Evolutionary conservation across 192 early-diverging fungal genomes (phyloP).

Genomic region (Coemansia sp.): DNA sequence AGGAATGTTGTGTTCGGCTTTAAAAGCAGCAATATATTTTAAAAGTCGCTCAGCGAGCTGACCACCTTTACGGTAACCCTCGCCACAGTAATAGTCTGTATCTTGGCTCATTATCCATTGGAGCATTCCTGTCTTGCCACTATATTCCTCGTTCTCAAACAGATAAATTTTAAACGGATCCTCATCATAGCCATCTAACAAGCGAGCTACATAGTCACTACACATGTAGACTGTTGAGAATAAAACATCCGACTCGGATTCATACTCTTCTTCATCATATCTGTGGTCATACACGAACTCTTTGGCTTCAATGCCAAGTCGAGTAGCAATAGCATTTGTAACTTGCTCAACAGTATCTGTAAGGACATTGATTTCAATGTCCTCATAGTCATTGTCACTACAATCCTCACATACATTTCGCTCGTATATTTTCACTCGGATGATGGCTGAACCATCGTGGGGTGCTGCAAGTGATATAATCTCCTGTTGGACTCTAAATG

Average conservation of each 20-base stretch:
- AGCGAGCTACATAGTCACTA: background rate
- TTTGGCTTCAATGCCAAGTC: background rate
- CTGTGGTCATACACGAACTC: background rate
- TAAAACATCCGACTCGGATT: background rate
- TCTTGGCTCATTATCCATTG: background rate
- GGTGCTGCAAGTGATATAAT: no score
- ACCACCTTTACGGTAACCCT: background rate
- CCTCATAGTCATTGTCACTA: background rate
- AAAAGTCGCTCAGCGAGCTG: no score
- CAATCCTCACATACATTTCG: background rate
- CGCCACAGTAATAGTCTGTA: background rate
- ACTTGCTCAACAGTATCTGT: background rate
- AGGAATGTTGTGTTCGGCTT: no score
- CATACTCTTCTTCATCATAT: rapidly evolving
- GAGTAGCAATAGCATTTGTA: background rate
- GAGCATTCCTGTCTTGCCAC: background rate
- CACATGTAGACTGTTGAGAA: background rate
- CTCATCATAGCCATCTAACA: background rate
- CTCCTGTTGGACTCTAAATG: no score
- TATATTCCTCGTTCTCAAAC: background rate
- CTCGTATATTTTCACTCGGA: no score
- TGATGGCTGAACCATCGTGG: no score
- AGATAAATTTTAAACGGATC: background rate
- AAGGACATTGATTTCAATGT: background rate
- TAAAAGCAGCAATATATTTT: no score